These are phyloP conservation scores for Crithidia bombi DNA, from an alignment of 208 protist species.

Conservation along the genomic window DNA sequence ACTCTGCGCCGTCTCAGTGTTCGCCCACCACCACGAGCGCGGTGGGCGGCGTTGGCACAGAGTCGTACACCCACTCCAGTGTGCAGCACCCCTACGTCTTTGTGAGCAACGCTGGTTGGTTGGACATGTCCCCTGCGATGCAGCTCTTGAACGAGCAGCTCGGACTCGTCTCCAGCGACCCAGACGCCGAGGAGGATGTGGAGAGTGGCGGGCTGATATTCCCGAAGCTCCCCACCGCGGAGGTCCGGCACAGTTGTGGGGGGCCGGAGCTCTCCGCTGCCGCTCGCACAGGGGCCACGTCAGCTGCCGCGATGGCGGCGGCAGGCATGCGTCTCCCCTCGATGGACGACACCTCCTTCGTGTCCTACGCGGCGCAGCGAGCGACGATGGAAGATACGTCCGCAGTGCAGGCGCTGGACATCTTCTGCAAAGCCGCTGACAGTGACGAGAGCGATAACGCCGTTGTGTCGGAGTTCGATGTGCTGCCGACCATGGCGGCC, in stretches of 20 bases:
- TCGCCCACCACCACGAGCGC: not conserved
- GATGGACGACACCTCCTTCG: not conserved
- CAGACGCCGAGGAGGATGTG: slow-evolving; percentile 36
- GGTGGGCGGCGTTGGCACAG: not conserved
- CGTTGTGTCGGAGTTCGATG: slow-evolving; percentile 78
- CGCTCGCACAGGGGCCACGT: not conserved
- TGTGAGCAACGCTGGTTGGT: slow-evolving; percentile 57
- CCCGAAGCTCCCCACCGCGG: slow-evolving; percentile 1
- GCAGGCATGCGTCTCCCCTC: not conserved
- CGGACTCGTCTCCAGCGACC: slow-evolving; percentile 66
- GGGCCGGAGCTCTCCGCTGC: too few relatives aligned
- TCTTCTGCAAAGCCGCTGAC: slow-evolving; percentile 66
- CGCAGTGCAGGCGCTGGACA: slow-evolving; percentile 76
- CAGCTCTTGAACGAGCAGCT: slow-evolving; percentile 77
- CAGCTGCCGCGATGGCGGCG: not conserved
- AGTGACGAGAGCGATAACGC: slow-evolving; percentile 62
- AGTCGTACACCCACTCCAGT: not conserved
- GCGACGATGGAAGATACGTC: slow-evolving; percentile 28
- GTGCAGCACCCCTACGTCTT: slow-evolving; percentile 37
- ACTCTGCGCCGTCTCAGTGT: not conserved
- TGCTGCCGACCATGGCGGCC: slow-evolving; percentile 76
- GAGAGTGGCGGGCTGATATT: slow-evolving; percentile 5
- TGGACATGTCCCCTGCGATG: slow-evolving; percentile 65
- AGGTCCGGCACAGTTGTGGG: not conserved
- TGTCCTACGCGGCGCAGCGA: not conserved